A percentile compares a stretch with the other conserved stretches of the same genome.
These are phyloP conservation scores for Taiozyma sp. DNA, from an alignment of 1,139 yeast species.

Conservation along the genomic window DNA sequence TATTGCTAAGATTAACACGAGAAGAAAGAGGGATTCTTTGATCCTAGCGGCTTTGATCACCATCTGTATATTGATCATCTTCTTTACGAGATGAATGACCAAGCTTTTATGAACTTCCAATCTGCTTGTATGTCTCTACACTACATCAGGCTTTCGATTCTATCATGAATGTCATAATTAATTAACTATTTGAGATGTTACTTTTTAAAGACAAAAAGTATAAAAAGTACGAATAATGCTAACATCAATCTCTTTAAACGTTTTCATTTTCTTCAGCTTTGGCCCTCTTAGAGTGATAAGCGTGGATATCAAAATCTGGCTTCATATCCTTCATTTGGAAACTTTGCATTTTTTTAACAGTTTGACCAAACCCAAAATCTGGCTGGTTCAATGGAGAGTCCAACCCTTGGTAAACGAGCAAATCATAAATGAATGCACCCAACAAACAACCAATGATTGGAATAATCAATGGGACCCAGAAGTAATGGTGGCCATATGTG, in stretches of 20 bases:
- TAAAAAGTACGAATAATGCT: background rate
- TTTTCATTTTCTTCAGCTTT: background rate
- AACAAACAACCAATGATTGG: constrained; percentile 39
- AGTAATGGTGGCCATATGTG: constrained; percentile 35
- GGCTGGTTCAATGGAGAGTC: constrained; percentile 44
- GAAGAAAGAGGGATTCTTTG: constrained; percentile 83
- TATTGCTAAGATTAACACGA: constrained; percentile 74
- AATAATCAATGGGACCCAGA: constrained; percentile 45
- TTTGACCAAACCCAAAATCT: constrained; percentile 18
- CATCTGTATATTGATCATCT: constrained; percentile 63
- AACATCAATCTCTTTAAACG: background rate
- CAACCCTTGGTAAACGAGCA: constrained; percentile 41
- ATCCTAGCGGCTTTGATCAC: constrained; percentile 76
- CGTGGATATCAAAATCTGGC: constrained; percentile 17
- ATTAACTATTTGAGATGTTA: background rate
- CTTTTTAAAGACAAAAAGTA: background rate
- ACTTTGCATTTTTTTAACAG: constrained; percentile 10
- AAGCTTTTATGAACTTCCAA: background rate
- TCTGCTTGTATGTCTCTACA: no score
- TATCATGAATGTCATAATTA: background rate
- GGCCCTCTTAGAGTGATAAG: background rate
- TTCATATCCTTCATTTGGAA: constrained; percentile 19
- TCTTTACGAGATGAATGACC: constrained; percentile 35
- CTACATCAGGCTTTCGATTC: background rate
- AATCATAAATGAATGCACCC: constrained; percentile 42